phyloP scores from a whole-genome alignment of 2,329 filamentous ascomycete species.

The Corynespora cassiicola region DNA sequence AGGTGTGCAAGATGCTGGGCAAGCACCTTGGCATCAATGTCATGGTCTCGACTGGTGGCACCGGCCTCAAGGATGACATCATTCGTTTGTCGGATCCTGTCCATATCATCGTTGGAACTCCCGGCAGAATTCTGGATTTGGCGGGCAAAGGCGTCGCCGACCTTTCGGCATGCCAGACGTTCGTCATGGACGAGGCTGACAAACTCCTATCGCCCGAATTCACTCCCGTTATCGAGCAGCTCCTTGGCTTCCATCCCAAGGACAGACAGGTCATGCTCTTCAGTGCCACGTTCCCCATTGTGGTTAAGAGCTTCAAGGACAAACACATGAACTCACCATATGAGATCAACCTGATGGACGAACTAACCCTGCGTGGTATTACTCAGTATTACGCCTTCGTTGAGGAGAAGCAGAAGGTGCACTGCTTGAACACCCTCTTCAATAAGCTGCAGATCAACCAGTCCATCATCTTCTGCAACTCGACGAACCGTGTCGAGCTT shows the following conservation, averaged over 20 bases:
- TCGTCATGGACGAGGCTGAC: slow-evolving; percentile 99
- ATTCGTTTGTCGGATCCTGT: slow-evolving; percentile 92
- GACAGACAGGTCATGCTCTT: slow-evolving; percentile 99
- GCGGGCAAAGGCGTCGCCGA: slow-evolving; percentile 97
- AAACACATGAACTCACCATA: slow-evolving; percentile 97
- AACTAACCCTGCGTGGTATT: slow-evolving; percentile 95
- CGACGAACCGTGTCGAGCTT: slow-evolving; percentile 95
- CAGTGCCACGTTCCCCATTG: slow-evolving; percentile 95
- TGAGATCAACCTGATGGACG: slow-evolving; percentile 99
- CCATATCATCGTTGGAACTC: slow-evolving; percentile 97
- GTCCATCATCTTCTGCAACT: slow-evolving; percentile 99
- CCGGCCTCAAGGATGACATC: slow-evolving; percentile 94
- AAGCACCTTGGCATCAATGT: slow-evolving; percentile 98
- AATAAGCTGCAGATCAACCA: slow-evolving; percentile 99
- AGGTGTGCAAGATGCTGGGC: slow-evolving; percentile 97
- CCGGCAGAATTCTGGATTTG: slow-evolving; percentile 93
- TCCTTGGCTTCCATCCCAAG: slow-evolving; percentile 93
- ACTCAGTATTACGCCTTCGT: slow-evolving; percentile 99
- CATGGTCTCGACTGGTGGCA: slow-evolving; percentile 98
- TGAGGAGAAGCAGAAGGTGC: slow-evolving; percentile 98
- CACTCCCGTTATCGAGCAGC: slow-evolving; percentile 94
- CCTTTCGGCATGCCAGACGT: slow-evolving; percentile 93
- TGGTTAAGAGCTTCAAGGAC: slow-evolving; percentile 97
- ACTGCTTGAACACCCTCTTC: slow-evolving; percentile 98
- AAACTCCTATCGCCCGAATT: slow-evolving; percentile 97